Evolutionary conservation across 1,284 basidiomycete species (phyloP).

Genomic region (Ceratobasidium sp.): DNA sequence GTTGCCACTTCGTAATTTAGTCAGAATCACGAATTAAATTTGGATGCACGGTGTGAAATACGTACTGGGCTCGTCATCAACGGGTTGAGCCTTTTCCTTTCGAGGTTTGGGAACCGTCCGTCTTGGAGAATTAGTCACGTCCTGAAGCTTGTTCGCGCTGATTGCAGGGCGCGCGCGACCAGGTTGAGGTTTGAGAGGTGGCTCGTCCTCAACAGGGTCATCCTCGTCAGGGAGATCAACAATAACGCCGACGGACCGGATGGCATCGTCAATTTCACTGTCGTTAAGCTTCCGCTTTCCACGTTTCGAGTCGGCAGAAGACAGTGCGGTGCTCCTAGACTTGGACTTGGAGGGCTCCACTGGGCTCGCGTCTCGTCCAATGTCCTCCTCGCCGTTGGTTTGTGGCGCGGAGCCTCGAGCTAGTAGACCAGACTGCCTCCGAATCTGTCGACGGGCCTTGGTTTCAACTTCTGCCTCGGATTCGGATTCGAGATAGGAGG

Average conservation of each 20-base stretch:
- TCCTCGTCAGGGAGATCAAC: slow-evolving; percentile 29
- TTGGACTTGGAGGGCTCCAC: slow-evolving; percentile 17
- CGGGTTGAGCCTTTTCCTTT: slow-evolving; percentile 32
- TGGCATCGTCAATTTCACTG: slow-evolving; percentile 20
- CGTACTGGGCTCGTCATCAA: slow-evolving; percentile 27
- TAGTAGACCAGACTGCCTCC: slow-evolving; percentile 40
- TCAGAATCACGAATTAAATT: background rate
- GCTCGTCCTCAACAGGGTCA: slow-evolving; percentile 17
- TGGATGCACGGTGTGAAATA: background rate
- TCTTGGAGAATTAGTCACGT: slow-evolving; percentile 41
- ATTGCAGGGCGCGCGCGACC: slow-evolving; percentile 1
- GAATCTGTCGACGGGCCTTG: slow-evolving; percentile 23
- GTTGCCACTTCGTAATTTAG: background rate
- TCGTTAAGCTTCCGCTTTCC: slow-evolving; percentile 24
- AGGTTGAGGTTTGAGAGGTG: slow-evolving; percentile 1
- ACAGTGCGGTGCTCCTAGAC: background rate
- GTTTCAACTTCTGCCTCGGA: background rate
- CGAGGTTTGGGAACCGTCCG: background rate
- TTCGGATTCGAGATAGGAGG: background rate
- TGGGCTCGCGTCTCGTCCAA: slow-evolving; percentile 1
- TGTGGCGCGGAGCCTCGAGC: slow-evolving; percentile 9
- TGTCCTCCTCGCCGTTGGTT: slow-evolving; percentile 1
- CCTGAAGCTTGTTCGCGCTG: slow-evolving; percentile 11
- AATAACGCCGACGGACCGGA: slow-evolving; percentile 22
- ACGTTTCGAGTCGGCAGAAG: slow-evolving; percentile 28